phyloP scores from a whole-genome alignment of 2,329 filamentous ascomycete genomes.

The Aspergillus fructus region DNA sequence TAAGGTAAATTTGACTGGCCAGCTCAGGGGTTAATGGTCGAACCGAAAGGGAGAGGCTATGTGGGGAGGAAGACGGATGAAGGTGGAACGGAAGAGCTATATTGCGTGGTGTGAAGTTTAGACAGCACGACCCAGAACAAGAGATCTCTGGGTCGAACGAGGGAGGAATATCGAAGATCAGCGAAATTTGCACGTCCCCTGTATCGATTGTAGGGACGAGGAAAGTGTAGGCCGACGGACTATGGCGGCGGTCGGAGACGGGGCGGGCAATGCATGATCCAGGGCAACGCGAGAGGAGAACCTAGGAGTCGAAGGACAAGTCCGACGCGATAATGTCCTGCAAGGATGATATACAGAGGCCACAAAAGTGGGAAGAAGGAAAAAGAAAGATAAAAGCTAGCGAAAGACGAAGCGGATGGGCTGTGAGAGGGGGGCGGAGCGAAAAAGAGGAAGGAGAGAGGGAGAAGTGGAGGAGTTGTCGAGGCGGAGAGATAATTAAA shows the following conservation, averaged over 20 bases:
- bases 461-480: conserved; percentile 3
- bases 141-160: conserved; percentile 2
- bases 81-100: conserved; percentile 13
- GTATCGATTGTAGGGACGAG: conserved; percentile 6
- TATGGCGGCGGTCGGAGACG: conserved; percentile 33
- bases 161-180: not conserved
- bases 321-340: not conserved
- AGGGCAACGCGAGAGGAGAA: conserved; percentile 12
- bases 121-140: conserved; percentile 13
- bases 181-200: not conserved
- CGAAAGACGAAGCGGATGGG: conserved; percentile 8
- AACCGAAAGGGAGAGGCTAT: conserved; percentile 8
- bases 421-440: not conserved
- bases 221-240: conserved; percentile 24
- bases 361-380: not conserved
- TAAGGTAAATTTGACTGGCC: conserved; percentile 6
- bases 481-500: conserved; percentile 4
- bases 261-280: conserved; percentile 34
- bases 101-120: conserved; percentile 9
- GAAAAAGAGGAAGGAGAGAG: conserved; percentile 3
- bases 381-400: conserved; percentile 6
- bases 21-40: conserved; percentile 8
- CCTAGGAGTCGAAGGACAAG: conserved; percentile 4
- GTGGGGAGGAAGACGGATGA: conserved; percentile 14
- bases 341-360: conserved; percentile 1